Evolutionary conservation across 1,284 basidiomycete species (phyloP).

Genomic region (Puccinia coronata): DNA sequence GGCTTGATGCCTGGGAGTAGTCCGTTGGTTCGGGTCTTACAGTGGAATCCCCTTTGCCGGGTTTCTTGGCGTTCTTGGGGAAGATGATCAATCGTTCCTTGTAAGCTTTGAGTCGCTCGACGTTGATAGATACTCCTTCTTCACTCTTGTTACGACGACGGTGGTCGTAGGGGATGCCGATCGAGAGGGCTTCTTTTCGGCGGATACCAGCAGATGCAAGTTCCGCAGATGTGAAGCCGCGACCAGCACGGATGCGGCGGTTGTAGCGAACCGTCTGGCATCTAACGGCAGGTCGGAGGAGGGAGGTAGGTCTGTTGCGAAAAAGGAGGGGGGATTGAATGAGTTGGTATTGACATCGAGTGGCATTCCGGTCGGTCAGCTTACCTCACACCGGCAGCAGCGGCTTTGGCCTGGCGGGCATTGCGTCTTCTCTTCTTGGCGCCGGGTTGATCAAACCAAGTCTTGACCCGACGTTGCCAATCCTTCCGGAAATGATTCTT

Average conservation of each 20-base stretch:
- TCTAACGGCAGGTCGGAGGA: conserved; percentile 95
- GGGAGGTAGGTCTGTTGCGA: conserved; percentile 70
- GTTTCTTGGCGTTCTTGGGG: conserved; percentile 92
- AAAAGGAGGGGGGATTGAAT: not conserved
- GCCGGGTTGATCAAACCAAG: conserved; percentile 99
- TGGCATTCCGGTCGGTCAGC: not conserved
- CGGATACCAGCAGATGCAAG: conserved; percentile 95
- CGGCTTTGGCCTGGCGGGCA: conserved; percentile 88
- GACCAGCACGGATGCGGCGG: conserved; percentile 93
- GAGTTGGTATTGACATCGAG: not conserved
- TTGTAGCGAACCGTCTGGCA: conserved; percentile 98
- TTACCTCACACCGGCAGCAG: conserved; percentile 76
- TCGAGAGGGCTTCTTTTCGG: conserved; percentile 86
- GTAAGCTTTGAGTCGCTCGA: conserved; percentile 93
- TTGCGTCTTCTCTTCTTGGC: conserved; percentile 94
- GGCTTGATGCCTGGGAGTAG: not conserved
- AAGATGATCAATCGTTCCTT: conserved; percentile 77
- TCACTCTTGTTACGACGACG: conserved; percentile 94
- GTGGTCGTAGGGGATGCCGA: conserved; percentile 97
- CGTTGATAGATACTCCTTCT: conserved; percentile 94
- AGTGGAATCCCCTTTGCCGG: conserved; percentile 89
- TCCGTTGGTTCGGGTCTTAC: conserved; percentile 63
- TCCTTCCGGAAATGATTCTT: conserved; percentile 98
- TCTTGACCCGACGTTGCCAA: conserved; percentile 83
- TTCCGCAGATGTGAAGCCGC: conserved; percentile 93